These are phyloP conservation scores for Schoenoplectus triqueter DNA, from an alignment of 202 grass and related monocot species.

Conservation along the genomic window DNA sequence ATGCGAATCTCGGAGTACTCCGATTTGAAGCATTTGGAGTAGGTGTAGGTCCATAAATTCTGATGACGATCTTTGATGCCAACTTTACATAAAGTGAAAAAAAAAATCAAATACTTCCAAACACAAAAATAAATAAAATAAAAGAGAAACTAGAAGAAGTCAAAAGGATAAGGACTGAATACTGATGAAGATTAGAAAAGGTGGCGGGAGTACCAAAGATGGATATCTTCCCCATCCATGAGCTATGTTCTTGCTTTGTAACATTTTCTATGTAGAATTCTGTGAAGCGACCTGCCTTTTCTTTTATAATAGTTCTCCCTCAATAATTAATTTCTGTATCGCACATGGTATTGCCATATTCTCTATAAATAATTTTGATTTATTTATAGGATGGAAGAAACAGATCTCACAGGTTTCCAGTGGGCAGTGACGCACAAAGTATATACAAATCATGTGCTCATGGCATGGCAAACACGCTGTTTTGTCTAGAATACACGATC, in stretches of 20 bases:
- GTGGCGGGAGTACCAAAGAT: not conserved
- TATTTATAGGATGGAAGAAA: too few relatives aligned
- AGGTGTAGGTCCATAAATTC: not conserved
- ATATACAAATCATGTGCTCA: too few relatives aligned
- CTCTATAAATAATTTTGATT: too few relatives aligned
- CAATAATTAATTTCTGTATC: too few relatives aligned
- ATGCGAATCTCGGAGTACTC: too few relatives aligned
- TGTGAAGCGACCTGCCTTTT: not conserved
- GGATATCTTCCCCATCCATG: not conserved
- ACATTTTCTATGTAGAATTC: not conserved
- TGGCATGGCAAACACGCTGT: too few relatives aligned
- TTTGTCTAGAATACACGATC: constrained; percentile 19
- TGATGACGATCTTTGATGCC: not conserved
- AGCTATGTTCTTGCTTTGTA: not conserved
- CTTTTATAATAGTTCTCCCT: too few relatives aligned
- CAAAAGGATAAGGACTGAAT: not conserved
- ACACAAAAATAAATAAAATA: not conserved
- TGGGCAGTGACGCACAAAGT: too few relatives aligned
- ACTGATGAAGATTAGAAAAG: not conserved
- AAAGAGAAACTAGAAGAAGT: not conserved
- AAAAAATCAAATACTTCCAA: not conserved
- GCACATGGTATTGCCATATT: too few relatives aligned
- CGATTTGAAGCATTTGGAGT: not conserved
- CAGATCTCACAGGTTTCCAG: too few relatives aligned
- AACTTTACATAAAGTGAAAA: not conserved